Evolutionary conservation across 192 early-diverging fungal genomes (phyloP).

Genomic region (Obelidium mucronatum): DNA sequence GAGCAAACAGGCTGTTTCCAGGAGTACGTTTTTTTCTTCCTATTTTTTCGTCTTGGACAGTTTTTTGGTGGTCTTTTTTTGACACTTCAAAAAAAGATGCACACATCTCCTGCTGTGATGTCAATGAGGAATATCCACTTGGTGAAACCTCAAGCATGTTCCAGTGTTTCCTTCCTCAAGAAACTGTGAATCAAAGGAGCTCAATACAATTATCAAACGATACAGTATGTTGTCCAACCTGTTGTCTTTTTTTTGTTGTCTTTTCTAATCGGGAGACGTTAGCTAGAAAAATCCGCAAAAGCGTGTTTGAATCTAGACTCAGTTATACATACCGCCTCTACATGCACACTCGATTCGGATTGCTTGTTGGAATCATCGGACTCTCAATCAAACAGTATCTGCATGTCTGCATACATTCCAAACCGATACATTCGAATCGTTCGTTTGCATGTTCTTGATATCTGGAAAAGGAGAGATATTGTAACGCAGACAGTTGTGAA

Average conservation of each 20-base stretch:
- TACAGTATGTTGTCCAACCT: background rate
- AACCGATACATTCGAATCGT: conserved; percentile 54
- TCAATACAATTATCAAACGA: conserved; percentile 2
- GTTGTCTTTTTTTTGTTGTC: background rate
- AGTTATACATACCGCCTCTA: conserved; percentile 13
- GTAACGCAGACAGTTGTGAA: no score
- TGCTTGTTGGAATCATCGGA: conserved; percentile 32
- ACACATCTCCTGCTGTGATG: conserved; percentile 62
- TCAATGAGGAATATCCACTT: conserved; percentile 59
- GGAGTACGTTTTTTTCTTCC: background rate
- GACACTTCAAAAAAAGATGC: no score
- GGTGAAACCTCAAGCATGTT: conserved; percentile 53
- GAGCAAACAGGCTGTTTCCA: background rate
- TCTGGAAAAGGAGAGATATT: conserved; percentile 32
- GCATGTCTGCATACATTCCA: conserved; percentile 65
- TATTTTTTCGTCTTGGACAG: background rate
- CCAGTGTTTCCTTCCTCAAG: conserved; percentile 58
- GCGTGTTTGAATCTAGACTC: conserved; percentile 18
- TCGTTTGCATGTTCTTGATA: conserved; percentile 57
- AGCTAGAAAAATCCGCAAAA: conserved; percentile 22
- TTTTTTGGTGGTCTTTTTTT: no score
- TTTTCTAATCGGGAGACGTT: no score
- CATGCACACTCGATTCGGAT: conserved; percentile 49
- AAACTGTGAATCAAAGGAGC: background rate
- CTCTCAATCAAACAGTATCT: conserved; percentile 44